Percentiles rank a stretch among this genome's conserved stretches.
Conservation (phyloP, 352 stramenopile species). For the Sclerospora graminicola region DNA sequence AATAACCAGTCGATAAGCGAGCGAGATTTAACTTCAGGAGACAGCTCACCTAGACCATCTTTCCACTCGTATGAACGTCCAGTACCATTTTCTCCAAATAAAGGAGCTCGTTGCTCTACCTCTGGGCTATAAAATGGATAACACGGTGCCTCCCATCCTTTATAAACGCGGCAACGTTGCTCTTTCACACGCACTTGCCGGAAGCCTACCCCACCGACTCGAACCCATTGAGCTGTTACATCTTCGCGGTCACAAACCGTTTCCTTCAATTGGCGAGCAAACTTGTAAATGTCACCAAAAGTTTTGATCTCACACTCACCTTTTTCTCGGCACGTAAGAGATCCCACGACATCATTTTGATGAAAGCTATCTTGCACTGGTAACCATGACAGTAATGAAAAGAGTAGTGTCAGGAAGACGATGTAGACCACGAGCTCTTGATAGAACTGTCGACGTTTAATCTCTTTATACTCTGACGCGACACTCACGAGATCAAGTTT, state of each 20-base stretch:
- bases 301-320: slow-evolving; percentile 75
- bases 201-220: slow-evolving; percentile 68
- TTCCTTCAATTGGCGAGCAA: slow-evolving; percentile 38
- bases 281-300: slow-evolving; percentile 69
- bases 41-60: slow-evolving; percentile 45
- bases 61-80: slow-evolving; percentile 51
- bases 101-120: slow-evolving; percentile 34
- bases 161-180: slow-evolving; percentile 57
- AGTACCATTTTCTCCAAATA: slow-evolving; percentile 30
- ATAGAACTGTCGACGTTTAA: slow-evolving; percentile 83
- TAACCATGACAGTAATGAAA: slow-evolving; percentile 67
- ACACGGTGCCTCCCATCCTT: slow-evolving; percentile 48
- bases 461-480: slow-evolving; percentile 78
- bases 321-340: slow-evolving; percentile 66
- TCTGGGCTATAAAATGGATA: slow-evolving; percentile 60
- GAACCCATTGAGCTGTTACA: slow-evolving; percentile 61
- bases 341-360: slow-evolving; percentile 76
- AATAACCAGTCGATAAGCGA: slow-evolving; percentile 42
- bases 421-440: slow-evolving; percentile 82
- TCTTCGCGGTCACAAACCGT: slow-evolving; percentile 45
- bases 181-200: slow-evolving; percentile 73
- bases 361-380: slow-evolving; percentile 76
- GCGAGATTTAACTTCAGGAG: slow-evolving; percentile 37
- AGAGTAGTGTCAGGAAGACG: slow-evolving; percentile 66
- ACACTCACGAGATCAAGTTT: slow-evolving; percentile 73